Evolutionary conservation across 2,329 filamentous ascomycete genomes (phyloP).

Genomic region (Cercospora canescens): DNA sequence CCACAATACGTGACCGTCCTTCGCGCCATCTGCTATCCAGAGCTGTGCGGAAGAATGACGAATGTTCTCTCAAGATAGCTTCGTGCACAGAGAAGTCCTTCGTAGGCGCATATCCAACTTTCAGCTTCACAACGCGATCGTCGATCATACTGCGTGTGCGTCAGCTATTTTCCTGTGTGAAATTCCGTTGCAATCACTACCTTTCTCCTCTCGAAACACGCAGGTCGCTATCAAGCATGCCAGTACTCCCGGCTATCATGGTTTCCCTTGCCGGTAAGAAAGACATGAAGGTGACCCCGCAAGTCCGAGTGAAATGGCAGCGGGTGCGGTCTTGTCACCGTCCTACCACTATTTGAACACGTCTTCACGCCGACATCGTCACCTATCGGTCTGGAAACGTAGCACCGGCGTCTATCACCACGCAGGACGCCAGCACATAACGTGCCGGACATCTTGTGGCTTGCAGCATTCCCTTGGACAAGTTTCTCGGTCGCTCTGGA

Average conservation of each 20-base stretch:
- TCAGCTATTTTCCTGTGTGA: background rate
- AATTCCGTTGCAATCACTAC: background rate
- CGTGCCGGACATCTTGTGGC: slow-evolving; percentile 2
- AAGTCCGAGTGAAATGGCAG: too few relatives aligned
- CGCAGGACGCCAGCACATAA: slow-evolving; percentile 3
- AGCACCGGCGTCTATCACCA: slow-evolving; percentile 5
- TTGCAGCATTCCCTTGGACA: slow-evolving; percentile 10
- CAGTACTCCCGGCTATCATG: background rate
- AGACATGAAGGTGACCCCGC: background rate
- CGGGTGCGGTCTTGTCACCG: background rate
- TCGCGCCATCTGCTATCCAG: slow-evolving; percentile 26
- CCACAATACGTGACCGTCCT: slow-evolving; percentile 16
- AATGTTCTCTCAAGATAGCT: slow-evolving; percentile 17
- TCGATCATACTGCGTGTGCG: slow-evolving; percentile 18
- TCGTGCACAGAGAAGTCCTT: slow-evolving; percentile 24
- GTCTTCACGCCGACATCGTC: background rate
- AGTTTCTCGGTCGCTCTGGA: slow-evolving; percentile 12
- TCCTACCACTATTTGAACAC: background rate
- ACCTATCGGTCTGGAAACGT: background rate
- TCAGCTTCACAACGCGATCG: slow-evolving; percentile 19
- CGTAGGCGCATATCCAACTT: slow-evolving; percentile 6
- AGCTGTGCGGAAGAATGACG: slow-evolving; percentile 23
- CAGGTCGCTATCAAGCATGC: slow-evolving; percentile 13
- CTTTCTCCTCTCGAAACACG: slow-evolving; percentile 14
- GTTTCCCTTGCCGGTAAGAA: background rate